Percentiles rank a stretch among this genome's conserved stretches.
These are phyloP conservation scores for Brassica nigra DNA, from an alignment of 345 rosid species.

Conservation along the genomic window DNA sequence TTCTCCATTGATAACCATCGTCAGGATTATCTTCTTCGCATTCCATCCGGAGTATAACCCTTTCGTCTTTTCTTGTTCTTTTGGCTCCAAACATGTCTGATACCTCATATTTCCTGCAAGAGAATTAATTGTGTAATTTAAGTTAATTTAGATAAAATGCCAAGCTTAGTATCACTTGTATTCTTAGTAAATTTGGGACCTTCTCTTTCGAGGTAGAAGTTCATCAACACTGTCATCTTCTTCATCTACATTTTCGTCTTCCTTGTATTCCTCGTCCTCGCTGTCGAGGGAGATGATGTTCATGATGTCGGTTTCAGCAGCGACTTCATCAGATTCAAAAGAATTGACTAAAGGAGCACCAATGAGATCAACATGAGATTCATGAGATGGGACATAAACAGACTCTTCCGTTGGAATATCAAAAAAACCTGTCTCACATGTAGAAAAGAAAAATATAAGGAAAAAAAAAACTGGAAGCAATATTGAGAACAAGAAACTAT, in stretches of 20 bases:
- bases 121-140: neutral
- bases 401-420: slow-evolving; percentile 20
- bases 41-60: slow-evolving; percentile 32
- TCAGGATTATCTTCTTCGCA: slow-evolving; percentile 23
- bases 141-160: neutral
- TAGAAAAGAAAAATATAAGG: neutral
- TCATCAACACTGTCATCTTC: neutral
- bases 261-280: neutral
- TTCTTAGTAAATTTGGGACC: slow-evolving; percentile 1
- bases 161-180: neutral
- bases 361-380: slow-evolving; percentile 22
- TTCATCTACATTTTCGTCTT: neutral
- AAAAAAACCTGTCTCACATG: neutral
- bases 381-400: slow-evolving; percentile 14
- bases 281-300: slow-evolving; percentile 13
- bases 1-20: slow-evolving; percentile 41
- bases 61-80: slow-evolving; percentile 12
- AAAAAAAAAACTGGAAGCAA: neutral
- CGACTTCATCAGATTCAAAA: neutral
- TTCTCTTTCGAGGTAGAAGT: slow-evolving; percentile 25
- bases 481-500: neutral
- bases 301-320: neutral
- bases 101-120: slow-evolving; percentile 8
- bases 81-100: slow-evolving; percentile 35
- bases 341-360: slow-evolving; percentile 2